Base-by-base conservation (phyloP, 805 yeast genomes). In the Candida vartiovaarae region DNA sequence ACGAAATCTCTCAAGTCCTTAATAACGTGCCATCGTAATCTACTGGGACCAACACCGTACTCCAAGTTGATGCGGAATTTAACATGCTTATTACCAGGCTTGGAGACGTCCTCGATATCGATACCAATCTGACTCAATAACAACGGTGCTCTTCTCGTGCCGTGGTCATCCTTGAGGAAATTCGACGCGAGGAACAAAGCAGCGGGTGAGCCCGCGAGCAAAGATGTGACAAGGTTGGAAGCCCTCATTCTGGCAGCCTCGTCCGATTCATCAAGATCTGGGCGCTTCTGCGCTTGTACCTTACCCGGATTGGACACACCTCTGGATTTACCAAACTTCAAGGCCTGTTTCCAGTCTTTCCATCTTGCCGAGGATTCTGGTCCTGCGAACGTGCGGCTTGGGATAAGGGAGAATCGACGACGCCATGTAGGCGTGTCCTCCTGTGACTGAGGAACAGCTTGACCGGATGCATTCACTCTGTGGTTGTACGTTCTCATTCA, bases 41-140 rank as follows among this genome's bases (percentile, higher is more conserved):
- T 66, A 44, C 81, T 77, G 5, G 79, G 76, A 2, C 96, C 96
- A 30, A 89, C 77, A 6, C 98, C 99, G 57, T 93, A 93, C 58
- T 90, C 96, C 37, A 93, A 67, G 39, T 83, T 85, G n/a, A 93
- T 67, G 46, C 75, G 70, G 52, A 76, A 84, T 42, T 70, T 74
- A 44, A 63, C 61, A 39, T 67, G 68, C 9, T 45, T 50, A 33
- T 46, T 51, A 11, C 51, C 52, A 4, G 49, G 41, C 53, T 68
- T 32, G 1, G 80, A 68, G 8, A 71, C 61, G 50, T 78, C 81
- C 35, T 74, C 63, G 4, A 93, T 71, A 36, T 74, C 71, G 35
- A 89, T 69, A 5, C 87, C 83, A 25, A 93, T 57, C 61, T 89
- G 76, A 15, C 85, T 82, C 34, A 89, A 63, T 34, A 93, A 62